Base-by-base conservation (phyloP, 352 stramenopile genomes). In the Pythium vanterpoolii region DNA sequence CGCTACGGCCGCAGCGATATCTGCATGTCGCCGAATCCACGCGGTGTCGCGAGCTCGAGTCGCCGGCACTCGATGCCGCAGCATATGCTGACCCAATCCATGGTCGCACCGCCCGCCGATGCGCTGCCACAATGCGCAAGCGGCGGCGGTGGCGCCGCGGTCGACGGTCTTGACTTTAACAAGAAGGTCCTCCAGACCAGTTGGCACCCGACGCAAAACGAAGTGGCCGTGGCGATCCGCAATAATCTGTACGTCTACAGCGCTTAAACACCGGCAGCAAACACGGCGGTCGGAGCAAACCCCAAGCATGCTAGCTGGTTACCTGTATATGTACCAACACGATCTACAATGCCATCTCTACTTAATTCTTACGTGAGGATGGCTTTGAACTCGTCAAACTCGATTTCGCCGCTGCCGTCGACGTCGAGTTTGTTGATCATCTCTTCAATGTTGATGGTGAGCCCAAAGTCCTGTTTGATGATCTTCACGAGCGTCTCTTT, bases 391-490 rank as follows among this genome's bases (percentile, higher is more conserved):
- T 98, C 95, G 48, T 98, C 88, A 66, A 97, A 98, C 60, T 98
- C 94, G 54, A 98, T 98, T 72, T 98, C 91, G 28, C 95, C 95
- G 31, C 79, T 96, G 31, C 90, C 87, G 63, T 98, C 91, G 42
- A 94, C 89, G 65, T 98, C 96, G 33, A 98, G 91, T 55, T 97
- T 98, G 72, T 98, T 97, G 65, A 98, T 98, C 73, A 98, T 94
- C 50, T 98, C 90, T 68, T 98, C 93, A 24, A 98, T 98, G 70
- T 98, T 97, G 77, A 98, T 98, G 18, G 92, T 98, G 21, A 98
- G 72, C 11, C 90, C 90, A 61, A 98, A 98, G 68, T 98, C 92
- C 28, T 96, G 75, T 58, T 98, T 98, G 72, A 98, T 98, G 60
- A 98, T 98, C 74, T 95, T 96, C 26, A 98, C 79, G 30, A 94